phyloP scores from a whole-genome alignment of 805 yeast species.

The Saccharomycopsis javanensis region DNA sequence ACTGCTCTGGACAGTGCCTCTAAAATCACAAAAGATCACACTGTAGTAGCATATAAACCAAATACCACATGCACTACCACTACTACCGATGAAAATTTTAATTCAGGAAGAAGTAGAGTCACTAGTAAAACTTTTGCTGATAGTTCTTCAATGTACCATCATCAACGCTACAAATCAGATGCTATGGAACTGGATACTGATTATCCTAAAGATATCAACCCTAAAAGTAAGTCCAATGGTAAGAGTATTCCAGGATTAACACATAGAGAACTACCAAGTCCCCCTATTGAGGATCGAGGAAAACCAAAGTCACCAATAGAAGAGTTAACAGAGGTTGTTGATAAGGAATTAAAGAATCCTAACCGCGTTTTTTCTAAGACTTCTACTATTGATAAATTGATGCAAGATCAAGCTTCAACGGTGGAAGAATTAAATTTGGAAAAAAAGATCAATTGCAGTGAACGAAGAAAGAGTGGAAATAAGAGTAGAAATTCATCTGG shows the following conservation, averaged over 20 bases:
- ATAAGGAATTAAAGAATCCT: not conserved
- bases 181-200: constrained; percentile 12
- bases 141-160: constrained; percentile 9
- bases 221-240: not conserved
- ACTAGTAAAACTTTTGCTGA: not conserved
- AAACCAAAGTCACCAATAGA: not conserved
- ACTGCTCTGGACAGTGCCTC: not conserved
- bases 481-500: not conserved
- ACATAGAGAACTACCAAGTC: not conserved
- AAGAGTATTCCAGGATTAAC: not conserved
- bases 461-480: not conserved
- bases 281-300: not conserved
- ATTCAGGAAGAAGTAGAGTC: not conserved
- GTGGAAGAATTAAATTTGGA: not conserved
- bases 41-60: not conserved
- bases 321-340: not conserved
- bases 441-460: not conserved
- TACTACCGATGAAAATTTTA: not conserved
- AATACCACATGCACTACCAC: not conserved
- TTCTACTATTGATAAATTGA: not conserved
- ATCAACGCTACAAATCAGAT: constrained; percentile 18
- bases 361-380: not conserved
- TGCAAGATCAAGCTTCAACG: not conserved
- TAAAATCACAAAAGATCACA: not conserved
- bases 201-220: not conserved